These are phyloP conservation scores for Pseudopediastrum boryanum DNA, from an alignment of 139 green algal genomes.

Conservation along the genomic window DNA sequence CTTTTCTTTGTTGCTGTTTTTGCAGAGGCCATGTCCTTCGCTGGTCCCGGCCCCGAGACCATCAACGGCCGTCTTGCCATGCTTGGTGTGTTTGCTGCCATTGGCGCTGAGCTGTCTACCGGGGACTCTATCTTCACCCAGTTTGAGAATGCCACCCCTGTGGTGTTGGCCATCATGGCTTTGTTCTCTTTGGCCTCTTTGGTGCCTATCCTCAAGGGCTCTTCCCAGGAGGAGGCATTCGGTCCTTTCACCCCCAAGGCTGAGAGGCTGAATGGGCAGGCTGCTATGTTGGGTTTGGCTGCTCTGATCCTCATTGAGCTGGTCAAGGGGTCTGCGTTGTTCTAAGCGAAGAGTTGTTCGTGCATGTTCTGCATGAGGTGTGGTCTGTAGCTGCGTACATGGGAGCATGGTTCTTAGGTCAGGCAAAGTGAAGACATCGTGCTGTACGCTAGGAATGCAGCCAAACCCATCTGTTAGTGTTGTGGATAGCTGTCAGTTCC, in stretches of 20 bases:
- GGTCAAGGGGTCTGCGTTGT: constrained; percentile 44
- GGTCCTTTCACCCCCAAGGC: constrained; percentile 50
- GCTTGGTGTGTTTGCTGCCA: constrained; percentile 68
- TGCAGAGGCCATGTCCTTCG: too few species aligned
- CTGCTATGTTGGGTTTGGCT: constrained; percentile 69
- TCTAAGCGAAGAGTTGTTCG: too few species aligned
- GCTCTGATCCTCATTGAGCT: constrained; percentile 53
- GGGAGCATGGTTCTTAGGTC: too few species aligned
- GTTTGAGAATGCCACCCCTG: constrained; percentile 33
- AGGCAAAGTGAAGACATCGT: too few species aligned
- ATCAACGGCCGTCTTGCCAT: constrained; percentile 70
- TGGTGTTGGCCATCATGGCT: constrained; percentile 36
- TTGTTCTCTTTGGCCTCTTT: constrained; percentile 54
- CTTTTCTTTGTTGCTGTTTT: too few species aligned
- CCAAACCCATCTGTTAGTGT: too few species aligned
- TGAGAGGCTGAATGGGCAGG: constrained; percentile 68
- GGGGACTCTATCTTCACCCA: constrained; percentile 58
- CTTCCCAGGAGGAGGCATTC: constrained; percentile 15
- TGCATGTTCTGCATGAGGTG: too few species aligned
- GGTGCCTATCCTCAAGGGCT: constrained; percentile 49
- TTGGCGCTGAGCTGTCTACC: constrained; percentile 62
- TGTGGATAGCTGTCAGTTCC: too few species aligned
- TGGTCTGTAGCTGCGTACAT: too few species aligned
- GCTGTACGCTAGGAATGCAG: too few species aligned
- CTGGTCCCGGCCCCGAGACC: too few species aligned